Evolutionary conservation across 2,329 filamentous ascomycete species (phyloP).

Genomic region (Anisogramma anomala): DNA sequence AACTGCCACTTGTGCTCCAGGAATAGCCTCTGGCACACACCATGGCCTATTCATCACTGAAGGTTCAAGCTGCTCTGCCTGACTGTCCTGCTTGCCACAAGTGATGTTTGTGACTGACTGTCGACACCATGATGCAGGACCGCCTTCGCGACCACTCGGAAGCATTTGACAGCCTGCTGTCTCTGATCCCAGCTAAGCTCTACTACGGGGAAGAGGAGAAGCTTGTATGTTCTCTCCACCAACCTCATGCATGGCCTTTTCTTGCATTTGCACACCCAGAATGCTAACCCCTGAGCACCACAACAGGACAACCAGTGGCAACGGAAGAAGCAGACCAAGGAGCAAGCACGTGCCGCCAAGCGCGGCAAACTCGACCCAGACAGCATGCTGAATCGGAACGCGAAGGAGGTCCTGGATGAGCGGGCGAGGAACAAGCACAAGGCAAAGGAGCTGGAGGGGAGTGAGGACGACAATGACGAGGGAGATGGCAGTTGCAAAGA

Average conservation of each 20-base stretch:
- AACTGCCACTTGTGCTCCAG: too few species aligned
- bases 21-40: background rate
- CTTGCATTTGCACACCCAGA: background rate
- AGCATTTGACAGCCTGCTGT: conserved; percentile 77
- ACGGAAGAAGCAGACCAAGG: conserved; percentile 90
- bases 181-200: conserved; percentile 77
- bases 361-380: conserved; percentile 85
- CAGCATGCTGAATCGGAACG: conserved; percentile 65
- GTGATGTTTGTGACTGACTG: too few species aligned
- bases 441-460: conserved; percentile 49
- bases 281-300: conserved; percentile 12
- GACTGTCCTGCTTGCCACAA: too few species aligned
- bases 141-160: conserved; percentile 50
- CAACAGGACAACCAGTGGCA: conserved; percentile 72
- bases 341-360: conserved; percentile 71
- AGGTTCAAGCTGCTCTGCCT: conserved; percentile 15
- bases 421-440: conserved; percentile 68
- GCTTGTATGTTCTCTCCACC: conserved; percentile 49
- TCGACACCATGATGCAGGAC: conserved; percentile 29
- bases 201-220: conserved; percentile 71
- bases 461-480: conserved; percentile 30
- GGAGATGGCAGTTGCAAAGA: conserved; percentile 35
- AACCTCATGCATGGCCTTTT: background rate
- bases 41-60: conserved; percentile 20
- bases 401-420: conserved; percentile 88